Conservation (phyloP, 768 basidiomycete genomes). For the Naganishia friedmannii region DNA sequence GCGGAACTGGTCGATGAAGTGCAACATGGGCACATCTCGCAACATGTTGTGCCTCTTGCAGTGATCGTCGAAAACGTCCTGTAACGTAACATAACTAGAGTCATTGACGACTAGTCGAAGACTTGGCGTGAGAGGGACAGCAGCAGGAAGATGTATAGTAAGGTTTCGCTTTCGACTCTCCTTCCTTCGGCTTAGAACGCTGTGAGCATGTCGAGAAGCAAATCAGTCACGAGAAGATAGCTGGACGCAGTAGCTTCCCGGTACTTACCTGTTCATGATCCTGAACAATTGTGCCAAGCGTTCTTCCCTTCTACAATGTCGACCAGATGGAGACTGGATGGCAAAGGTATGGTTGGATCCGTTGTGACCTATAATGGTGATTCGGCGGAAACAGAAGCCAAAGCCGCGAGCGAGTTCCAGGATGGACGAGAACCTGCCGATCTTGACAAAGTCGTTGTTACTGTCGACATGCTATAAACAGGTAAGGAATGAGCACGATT, state of each 20-base stretch:
- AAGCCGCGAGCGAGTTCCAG: constrained; percentile 85
- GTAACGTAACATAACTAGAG: constrained; percentile 81
- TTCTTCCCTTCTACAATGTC: constrained; percentile 87
- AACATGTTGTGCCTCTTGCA: constrained; percentile 71
- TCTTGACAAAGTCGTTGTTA: constrained; percentile 82
- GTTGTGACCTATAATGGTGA: constrained; percentile 86
- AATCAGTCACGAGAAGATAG: neutral
- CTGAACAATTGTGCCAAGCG: constrained; percentile 85
- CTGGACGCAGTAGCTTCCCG: constrained; percentile 50
- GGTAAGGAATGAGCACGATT: constrained; percentile 46
- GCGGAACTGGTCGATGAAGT: constrained; percentile 76
- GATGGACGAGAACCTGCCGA: constrained; percentile 83
- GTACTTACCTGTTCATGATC: constrained; percentile 73
- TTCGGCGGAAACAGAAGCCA: constrained; percentile 81
- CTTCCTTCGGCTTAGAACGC: constrained; percentile 79
- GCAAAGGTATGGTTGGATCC: constrained; percentile 84
- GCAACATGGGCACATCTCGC: constrained; percentile 82
- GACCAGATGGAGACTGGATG: constrained; percentile 80
- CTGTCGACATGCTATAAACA: constrained; percentile 74
- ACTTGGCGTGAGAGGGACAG: constrained; percentile 71
- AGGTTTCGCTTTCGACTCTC: constrained; percentile 90
- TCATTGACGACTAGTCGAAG: constrained; percentile 87
- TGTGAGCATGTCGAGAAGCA: constrained; percentile 47
- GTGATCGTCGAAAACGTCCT: constrained; percentile 90
- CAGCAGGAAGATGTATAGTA: constrained; percentile 82